Conservation (phyloP, 1,139 yeast species). For the Saccharomyces pastorianus region DNA sequence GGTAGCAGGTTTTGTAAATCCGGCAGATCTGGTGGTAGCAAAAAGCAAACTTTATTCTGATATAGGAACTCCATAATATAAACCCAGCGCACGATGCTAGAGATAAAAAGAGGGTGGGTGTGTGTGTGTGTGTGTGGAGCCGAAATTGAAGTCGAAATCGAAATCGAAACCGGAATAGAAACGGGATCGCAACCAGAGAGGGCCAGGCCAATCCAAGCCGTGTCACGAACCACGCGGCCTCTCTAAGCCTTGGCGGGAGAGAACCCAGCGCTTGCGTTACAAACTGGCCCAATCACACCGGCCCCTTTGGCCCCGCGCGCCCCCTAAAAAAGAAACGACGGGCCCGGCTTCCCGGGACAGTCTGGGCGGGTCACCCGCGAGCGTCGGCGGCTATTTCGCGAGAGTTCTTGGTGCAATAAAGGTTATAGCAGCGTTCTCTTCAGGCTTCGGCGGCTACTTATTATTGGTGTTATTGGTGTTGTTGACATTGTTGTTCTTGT, state of each 20-base stretch:
- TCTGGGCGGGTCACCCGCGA: neutral
- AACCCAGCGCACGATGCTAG: neutral
- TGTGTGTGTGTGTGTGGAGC: neutral
- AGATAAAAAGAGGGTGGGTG: neutral
- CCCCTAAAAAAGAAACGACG: neutral
- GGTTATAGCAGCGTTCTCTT: too few species aligned
- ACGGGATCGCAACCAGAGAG: neutral
- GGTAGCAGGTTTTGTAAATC: neutral
- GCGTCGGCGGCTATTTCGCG: neutral
- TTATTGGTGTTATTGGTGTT: too few species aligned
- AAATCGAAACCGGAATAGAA: neutral
- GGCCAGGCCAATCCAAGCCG: neutral
- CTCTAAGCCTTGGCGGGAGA: too few species aligned
- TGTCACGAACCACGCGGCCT: neutral
- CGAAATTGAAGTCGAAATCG: neutral
- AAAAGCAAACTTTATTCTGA: neutral
- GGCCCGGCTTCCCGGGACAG: neutral
- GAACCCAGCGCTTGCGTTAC: too few species aligned
- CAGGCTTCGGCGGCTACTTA: neutral
- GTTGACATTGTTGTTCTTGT: neutral
- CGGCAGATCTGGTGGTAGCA: neutral
- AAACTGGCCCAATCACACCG: neutral
- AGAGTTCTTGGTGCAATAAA: neutral
- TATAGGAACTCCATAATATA: neutral
- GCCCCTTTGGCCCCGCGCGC: neutral